These are phyloP conservation scores for Acephala macrosclerotiorum DNA, from an alignment of 2,329 filamentous ascomycete genomes.

Conservation along the genomic window DNA sequence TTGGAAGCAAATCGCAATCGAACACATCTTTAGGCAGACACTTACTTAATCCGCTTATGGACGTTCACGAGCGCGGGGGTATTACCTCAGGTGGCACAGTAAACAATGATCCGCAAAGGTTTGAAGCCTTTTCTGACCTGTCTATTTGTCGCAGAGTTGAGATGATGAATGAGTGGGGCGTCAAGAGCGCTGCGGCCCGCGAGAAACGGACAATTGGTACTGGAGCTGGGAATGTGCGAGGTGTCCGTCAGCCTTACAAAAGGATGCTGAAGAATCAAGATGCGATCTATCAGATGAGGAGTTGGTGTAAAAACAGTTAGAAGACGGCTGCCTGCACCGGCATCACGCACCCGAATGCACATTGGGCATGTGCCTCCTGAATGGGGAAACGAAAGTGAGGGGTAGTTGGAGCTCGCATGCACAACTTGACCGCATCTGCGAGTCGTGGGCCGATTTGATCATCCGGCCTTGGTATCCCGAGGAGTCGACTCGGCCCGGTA, in stretches of 20 bases:
- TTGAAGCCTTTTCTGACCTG: neutral
- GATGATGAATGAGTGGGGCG: neutral
- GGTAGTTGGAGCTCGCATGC: conserved; percentile 13
- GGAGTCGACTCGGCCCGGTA: conserved; percentile 14
- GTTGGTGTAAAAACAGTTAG: neutral
- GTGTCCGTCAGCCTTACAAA: neutral
- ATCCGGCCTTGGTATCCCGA: neutral
- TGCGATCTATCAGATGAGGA: conserved; percentile 18
- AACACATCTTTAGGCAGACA: conserved; percentile 22
- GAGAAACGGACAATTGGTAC: conserved; percentile 17
- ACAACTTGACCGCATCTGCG: neutral
- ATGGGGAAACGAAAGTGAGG: conserved; percentile 9
- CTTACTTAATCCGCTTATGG: neutral
- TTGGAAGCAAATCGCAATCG: conserved; percentile 20
- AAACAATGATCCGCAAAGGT: neutral
- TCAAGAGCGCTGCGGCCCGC: conserved; percentile 11
- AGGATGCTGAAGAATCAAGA: conserved; percentile 10
- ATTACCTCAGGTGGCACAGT: neutral
- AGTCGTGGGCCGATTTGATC: neutral
- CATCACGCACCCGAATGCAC: conserved; percentile 13
- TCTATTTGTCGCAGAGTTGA: conserved; percentile 13
- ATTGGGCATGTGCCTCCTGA: conserved; percentile 2
- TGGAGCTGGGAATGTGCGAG: neutral
- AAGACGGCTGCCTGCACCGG: conserved; percentile 5
- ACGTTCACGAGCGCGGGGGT: conserved; percentile 5